Evolutionary conservation across 768 basidiomycete genomes (phyloP).

Genomic region (Pleurotus sapidus): DNA sequence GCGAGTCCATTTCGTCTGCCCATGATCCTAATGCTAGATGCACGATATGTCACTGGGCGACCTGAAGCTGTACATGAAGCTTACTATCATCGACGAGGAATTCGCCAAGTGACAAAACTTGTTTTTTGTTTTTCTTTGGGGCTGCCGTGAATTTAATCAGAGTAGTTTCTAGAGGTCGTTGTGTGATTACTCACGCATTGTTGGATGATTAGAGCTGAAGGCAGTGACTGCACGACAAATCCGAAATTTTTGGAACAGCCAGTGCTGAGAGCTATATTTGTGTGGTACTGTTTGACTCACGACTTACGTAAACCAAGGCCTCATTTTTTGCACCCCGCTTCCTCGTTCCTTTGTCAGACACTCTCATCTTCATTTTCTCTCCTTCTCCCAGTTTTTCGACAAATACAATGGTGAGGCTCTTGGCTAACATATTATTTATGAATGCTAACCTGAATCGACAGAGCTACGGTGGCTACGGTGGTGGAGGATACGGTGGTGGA

Average conservation of each 20-base stretch:
- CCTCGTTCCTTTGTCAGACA: background rate
- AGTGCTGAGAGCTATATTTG: background rate
- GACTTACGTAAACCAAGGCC: background rate
- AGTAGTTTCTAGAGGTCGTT: background rate
- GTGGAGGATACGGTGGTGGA: constrained; percentile 10
- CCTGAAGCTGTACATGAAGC: constrained; percentile 25
- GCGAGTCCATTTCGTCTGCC: constrained; percentile 97
- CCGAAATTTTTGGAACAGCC: constrained; percentile 1
- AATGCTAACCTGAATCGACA: constrained; percentile 13
- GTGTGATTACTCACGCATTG: constrained; percentile 12
- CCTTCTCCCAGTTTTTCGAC: background rate
- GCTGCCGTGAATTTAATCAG: constrained; percentile 40
- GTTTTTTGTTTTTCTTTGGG: constrained; percentile 90
- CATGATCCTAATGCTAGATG: constrained; percentile 82
- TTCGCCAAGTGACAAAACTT: constrained; percentile 82
- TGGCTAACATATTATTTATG: background rate
- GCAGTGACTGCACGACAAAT: background rate
- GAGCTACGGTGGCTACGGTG: constrained; percentile 43
- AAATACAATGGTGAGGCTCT: background rate
- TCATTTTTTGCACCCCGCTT: constrained; percentile 2
- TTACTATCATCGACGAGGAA: constrained; percentile 86
- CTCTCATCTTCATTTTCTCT: background rate
- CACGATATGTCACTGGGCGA: constrained; percentile 14
- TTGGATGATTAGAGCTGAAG: background rate
- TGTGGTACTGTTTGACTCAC: background rate